Base-by-base conservation (phyloP, 1,139 yeast genomes). In the Taphrina wiesneri region DNA sequence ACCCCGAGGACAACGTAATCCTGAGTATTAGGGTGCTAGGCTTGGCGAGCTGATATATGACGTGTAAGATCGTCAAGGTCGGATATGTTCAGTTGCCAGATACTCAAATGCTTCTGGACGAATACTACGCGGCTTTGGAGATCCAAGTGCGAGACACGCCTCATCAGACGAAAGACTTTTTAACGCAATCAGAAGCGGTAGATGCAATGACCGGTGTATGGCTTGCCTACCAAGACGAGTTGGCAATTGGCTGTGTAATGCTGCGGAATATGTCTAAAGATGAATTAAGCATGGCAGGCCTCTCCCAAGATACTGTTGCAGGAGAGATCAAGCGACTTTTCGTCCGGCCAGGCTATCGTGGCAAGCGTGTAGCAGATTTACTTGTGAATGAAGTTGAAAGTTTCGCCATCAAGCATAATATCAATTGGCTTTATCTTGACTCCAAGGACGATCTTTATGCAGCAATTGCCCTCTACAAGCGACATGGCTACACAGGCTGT, bases 111-210 rank as follows among this genome's bases (percentile, higher is more conserved):
- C 52, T 60, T 6, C n/a, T 60, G 41, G 41, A 51, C 23, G 64
- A 60, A 23, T 60, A 60, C 51, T 60, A 60, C 30, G 52, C 15
- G 21, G 47, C 64, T 11, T 23, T 60, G 13, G 43, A 60, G 7
- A 60, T 60, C 13, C 45, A 30, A 23, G 52, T 47, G 52, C 56
- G 64, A 15, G 64, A 60, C 30, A 51, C 64, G n/a, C 57, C 64
- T 2, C 23, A 23, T 15, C 56, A 51, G 19, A 60, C 56, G 2
- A 57, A 25, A 17, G 30, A 23, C 2, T 60, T 49, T 23, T 43
- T 60, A 17, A 32, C 17, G 9, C 19, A 23, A 9, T 47, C 64
- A 11, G 30, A 28, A n/a, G 26, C 49, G 28, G 15, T 28, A 15
- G 52, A 26, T 9, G 23, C 63, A 15, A 23, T 15, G 7, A 51